A percentile compares a stretch with the other conserved stretches of the same genome.
These are phyloP conservation scores for Moelleriella libera DNA, from an alignment of 2,329 filamentous ascomycete genomes.

Conservation along the genomic window DNA sequence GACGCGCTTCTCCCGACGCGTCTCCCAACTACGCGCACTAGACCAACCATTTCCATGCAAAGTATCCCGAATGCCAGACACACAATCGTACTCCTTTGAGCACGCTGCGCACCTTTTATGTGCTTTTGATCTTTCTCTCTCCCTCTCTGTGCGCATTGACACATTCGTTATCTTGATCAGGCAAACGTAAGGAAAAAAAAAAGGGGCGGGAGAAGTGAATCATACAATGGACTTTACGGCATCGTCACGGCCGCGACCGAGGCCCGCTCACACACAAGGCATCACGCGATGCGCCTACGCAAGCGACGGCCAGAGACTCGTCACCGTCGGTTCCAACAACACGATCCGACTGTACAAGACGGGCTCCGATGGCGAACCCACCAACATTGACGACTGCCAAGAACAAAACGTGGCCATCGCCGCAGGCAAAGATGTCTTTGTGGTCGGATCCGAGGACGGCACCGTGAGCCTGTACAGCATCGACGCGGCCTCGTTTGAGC, in stretches of 20 bases:
- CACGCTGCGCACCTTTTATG: too few relatives aligned
- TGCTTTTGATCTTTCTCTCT: background rate
- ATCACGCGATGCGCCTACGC: constrained; percentile 82
- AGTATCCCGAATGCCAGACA: background rate
- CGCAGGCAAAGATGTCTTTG: constrained; percentile 66
- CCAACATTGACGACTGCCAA: constrained; percentile 79
- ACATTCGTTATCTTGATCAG: too few relatives aligned
- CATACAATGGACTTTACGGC: constrained; percentile 17
- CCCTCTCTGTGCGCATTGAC: too few relatives aligned
- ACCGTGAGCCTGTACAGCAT: constrained; percentile 92
- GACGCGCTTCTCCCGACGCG: constrained; percentile 27
- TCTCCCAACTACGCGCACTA: constrained; percentile 10
- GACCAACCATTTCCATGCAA: background rate
- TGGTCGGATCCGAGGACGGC: constrained; percentile 85
- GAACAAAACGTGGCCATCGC: constrained; percentile 75
- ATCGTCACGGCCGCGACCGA: constrained; percentile 37
- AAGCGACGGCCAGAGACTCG: constrained; percentile 69
- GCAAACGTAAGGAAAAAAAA: too few relatives aligned
- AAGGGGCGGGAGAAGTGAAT: background rate
- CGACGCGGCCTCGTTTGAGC: constrained; percentile 57
- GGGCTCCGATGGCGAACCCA: constrained; percentile 81
- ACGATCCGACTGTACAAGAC: constrained; percentile 87
- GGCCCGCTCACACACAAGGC: constrained; percentile 71
- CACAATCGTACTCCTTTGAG: background rate
- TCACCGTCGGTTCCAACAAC: constrained; percentile 89